Percentiles rank a stretch among this genome's conserved stretches.
phyloP scores from a whole-genome alignment of 345 rosid species.

The Mallotus nudiflorus region DNA sequence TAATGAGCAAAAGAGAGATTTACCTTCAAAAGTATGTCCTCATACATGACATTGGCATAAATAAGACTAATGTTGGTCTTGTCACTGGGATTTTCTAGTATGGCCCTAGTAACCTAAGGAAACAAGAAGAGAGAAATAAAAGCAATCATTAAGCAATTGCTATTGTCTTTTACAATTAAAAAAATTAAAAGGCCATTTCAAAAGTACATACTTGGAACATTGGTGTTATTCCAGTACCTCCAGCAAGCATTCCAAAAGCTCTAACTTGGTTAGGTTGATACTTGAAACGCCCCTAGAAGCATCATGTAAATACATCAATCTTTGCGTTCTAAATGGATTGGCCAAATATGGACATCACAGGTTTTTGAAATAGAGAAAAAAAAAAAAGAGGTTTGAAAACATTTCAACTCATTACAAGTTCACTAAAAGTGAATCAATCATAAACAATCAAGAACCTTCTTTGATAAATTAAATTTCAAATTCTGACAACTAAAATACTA shows the following conservation, averaged over 20 bases:
- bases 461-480: neutral
- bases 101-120: slow-evolving; percentile 33
- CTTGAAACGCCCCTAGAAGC: slow-evolving; percentile 31
- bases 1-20: neutral
- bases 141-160: neutral
- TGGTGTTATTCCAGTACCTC: slow-evolving; percentile 38
- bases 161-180: neutral
- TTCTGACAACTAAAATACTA: too few species aligned
- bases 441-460: neutral
- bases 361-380: neutral
- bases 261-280: slow-evolving; percentile 34
- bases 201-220: slow-evolving; percentile 30
- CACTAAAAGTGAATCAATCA: neutral
- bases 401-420: neutral
- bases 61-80: slow-evolving; percentile 26
- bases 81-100: slow-evolving; percentile 29
- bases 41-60: slow-evolving; percentile 32
- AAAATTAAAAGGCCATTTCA: neutral
- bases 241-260: slow-evolving; percentile 36
- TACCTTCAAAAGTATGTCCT: slow-evolving; percentile 35
- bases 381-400: neutral
- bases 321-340: neutral
- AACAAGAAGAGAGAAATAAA: neutral
- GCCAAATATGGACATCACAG: neutral
- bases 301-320: neutral